phyloP scores from a whole-genome alignment of 164 flowering plant genomes.

The Echeveria elegans region DNA sequence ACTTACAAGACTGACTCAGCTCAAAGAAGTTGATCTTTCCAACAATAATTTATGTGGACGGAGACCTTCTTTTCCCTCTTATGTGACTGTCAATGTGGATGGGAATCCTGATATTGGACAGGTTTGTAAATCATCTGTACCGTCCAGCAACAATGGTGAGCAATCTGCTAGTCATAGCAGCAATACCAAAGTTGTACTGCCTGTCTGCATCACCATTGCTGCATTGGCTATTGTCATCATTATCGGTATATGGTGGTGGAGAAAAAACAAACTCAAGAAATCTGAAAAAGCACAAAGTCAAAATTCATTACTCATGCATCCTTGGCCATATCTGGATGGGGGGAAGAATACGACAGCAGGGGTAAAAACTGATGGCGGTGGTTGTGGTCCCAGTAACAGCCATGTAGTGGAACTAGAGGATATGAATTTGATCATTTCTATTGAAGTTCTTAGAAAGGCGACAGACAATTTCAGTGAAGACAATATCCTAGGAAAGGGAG shows the following conservation, averaged over 20 bases:
- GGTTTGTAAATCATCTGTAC: constrained; percentile 19
- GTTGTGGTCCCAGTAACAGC: constrained; percentile 41
- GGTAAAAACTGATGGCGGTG: constrained; percentile 25
- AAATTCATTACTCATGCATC: constrained; percentile 49
- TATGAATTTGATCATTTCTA: constrained; percentile 55
- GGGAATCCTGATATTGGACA: constrained; percentile 52
- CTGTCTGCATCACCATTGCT: constrained; percentile 28
- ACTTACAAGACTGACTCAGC: constrained; percentile 40
- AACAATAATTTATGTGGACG: constrained; percentile 55
- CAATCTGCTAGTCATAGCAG: constrained; percentile 10
- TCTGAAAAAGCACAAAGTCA: constrained; percentile 44
- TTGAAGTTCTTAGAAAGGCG: constrained; percentile 65
- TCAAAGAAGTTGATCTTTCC: constrained; percentile 48
- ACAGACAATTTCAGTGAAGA: constrained; percentile 76
- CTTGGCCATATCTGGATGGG: constrained; percentile 41
- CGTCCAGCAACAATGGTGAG: constrained; percentile 7
- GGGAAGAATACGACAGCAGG: constrained; percentile 56
- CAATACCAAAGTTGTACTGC: constrained; percentile 29
- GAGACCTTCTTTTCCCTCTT: constrained; percentile 37
- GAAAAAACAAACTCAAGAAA: constrained; percentile 19
- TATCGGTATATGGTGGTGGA: constrained; percentile 24
- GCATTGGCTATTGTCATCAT: constrained; percentile 17
- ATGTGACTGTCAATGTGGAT: constrained; percentile 24
- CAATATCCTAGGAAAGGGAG: constrained; percentile 77
- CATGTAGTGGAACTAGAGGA: constrained; percentile 47